Evolutionary conservation across 495 filamentous ascomycete species (phyloP).

Genomic region (Penicillium paxilli): DNA sequence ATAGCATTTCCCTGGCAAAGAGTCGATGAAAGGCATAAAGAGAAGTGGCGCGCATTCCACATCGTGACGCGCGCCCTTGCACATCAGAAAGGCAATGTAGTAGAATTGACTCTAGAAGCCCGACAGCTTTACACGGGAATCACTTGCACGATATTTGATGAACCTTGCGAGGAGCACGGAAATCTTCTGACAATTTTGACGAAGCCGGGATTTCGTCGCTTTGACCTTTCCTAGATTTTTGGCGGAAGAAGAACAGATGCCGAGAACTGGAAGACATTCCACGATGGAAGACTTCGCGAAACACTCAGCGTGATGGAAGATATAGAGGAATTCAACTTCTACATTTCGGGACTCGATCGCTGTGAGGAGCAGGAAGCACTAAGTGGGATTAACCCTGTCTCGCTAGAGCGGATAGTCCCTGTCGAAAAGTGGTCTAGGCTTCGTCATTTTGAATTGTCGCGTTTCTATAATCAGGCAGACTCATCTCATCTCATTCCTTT

Average conservation of each 20-base stretch:
- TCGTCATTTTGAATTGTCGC: conserved; percentile 8
- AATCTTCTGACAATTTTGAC: conserved; percentile 5
- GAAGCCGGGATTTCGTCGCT: conserved; percentile 4
- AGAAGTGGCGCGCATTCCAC: conserved; percentile 11
- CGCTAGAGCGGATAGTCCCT: conserved; percentile 4
- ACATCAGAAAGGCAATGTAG: conserved; percentile 7
- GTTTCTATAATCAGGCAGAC: conserved; percentile 3
- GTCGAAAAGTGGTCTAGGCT: conserved; percentile 10
- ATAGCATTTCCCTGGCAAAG: conserved; percentile 5
- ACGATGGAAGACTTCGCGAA: conserved; percentile 1
- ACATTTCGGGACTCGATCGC: conserved; percentile 1
- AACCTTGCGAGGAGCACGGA: conserved; percentile 14
- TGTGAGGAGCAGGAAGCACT: not conserved
- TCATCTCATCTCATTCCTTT: conserved; percentile 6
- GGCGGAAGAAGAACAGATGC: not conserved
- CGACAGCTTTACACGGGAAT: conserved; percentile 10
- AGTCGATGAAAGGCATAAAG: conserved; percentile 6
- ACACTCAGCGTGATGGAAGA: conserved; percentile 1
- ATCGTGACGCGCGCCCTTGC: conserved; percentile 7
- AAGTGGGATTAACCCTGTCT: not conserved
- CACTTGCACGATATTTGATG: conserved; percentile 14
- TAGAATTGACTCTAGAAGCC: conserved; percentile 12
- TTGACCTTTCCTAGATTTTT: conserved; percentile 7
- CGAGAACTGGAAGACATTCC: conserved; percentile 10
- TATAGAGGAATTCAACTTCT: conserved; percentile 6